phyloP scores from a whole-genome alignment of 1,284 basidiomycete species.

The Irpex rosettiformis region DNA sequence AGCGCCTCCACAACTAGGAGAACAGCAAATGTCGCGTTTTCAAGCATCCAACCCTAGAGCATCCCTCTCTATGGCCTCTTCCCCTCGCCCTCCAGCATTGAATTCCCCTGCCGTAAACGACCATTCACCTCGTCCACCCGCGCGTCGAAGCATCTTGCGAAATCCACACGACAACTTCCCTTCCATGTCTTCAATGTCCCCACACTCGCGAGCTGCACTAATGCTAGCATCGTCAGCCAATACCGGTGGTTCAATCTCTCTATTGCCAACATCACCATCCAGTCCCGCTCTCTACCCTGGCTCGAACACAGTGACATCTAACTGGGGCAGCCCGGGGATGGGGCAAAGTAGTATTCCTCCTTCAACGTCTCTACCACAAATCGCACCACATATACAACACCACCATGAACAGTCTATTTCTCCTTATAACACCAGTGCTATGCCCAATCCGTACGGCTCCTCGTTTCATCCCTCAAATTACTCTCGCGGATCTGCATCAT shows the following conservation, averaged over 20 bases:
- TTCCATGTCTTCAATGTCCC: background rate
- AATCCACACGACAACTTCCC: background rate
- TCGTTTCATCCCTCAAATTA: background rate
- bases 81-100: background rate
- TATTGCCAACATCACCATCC: background rate
- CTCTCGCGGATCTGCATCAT: background rate
- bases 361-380: background rate
- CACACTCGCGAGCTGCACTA: background rate
- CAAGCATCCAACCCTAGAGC: background rate
- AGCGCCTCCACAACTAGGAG: background rate
- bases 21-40: background rate
- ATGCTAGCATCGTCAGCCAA: background rate
- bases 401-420: constrained; percentile 24
- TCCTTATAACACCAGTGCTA: background rate
- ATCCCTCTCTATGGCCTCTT: background rate
- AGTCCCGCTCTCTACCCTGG: background rate
- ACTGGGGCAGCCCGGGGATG: background rate
- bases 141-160: constrained; percentile 6
- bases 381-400: constrained; percentile 24
- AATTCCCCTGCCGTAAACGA: background rate
- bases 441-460: background rate
- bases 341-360: background rate
- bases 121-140: background rate
- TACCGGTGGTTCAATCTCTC: background rate
- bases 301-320: background rate